A percentile compares a stretch with the other conserved stretches of the same genome.
Evolutionary conservation across 192 early-diverging fungal genomes (phyloP).

Genomic region (Linnemannia exigua): DNA sequence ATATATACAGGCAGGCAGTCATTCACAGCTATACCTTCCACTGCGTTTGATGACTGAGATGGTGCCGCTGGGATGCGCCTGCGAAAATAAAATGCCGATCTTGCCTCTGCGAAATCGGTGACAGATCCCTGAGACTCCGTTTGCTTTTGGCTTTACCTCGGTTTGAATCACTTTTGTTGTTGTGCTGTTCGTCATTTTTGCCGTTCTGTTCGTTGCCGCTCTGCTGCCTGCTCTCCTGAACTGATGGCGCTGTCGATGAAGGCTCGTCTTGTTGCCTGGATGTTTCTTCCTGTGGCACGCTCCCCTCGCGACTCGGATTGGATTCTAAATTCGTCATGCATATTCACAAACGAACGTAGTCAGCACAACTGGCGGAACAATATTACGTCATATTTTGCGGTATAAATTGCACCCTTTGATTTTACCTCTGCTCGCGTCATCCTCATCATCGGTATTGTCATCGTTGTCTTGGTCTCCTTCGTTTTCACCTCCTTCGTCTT

Average conservation of each 20-base stretch:
- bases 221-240: background rate
- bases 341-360: background rate
- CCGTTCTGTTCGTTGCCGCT: background rate
- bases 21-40: background rate
- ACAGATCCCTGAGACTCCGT: background rate
- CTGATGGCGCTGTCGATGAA: background rate
- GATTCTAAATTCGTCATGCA: background rate
- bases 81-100: background rate
- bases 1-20: background rate
- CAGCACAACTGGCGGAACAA: background rate
- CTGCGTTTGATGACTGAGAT: background rate
- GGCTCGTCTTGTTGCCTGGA: background rate
- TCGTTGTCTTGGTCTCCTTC: background rate
- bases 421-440: background rate
- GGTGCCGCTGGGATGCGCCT: background rate
- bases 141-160: background rate
- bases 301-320: background rate
- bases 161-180: background rate
- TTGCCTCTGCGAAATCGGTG: background rate
- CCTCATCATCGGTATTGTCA: background rate
- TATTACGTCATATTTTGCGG: background rate
- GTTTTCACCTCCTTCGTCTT: background rate
- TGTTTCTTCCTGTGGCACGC: background rate
- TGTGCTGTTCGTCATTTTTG: background rate
- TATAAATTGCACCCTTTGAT: background rate